Conservation (phyloP, 129 eudicot genomes). For the Deinandra increscens region DNA sequence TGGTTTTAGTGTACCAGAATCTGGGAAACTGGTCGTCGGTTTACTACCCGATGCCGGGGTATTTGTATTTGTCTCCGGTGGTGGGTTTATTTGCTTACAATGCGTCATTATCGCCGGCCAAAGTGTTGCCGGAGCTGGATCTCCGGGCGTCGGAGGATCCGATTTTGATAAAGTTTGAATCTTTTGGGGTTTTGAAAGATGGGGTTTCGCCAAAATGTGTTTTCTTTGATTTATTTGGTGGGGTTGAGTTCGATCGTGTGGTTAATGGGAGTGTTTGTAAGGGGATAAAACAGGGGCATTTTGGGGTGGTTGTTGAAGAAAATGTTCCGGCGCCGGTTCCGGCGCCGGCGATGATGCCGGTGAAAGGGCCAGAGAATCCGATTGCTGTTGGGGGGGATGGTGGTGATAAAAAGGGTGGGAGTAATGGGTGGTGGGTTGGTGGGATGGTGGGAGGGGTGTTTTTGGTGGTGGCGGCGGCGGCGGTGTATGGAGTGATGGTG, state of each 20-base stretch:
- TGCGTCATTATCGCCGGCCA: constrained; percentile 47
- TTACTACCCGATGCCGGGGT: constrained; percentile 70
- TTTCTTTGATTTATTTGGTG: constrained; percentile 55
- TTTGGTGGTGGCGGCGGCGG: constrained; percentile 30
- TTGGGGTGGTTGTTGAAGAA: constrained; percentile 46
- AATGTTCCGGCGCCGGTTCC: constrained; percentile 47
- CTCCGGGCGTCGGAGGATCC: constrained; percentile 48
- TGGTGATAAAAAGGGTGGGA: constrained; percentile 1
- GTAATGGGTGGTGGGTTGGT: constrained; percentile 33
- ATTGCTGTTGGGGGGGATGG: constrained; percentile 20
- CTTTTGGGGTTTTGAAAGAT: constrained; percentile 20
- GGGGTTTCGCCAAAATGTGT: constrained; percentile 52
- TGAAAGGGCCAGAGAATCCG: constrained; percentile 16
- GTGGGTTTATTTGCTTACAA: constrained; percentile 71
- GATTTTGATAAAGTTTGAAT: constrained; percentile 39
- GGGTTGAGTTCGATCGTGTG: constrained; percentile 56
- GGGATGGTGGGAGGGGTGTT: constrained; percentile 54
- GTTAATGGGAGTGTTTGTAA: constrained; percentile 47
- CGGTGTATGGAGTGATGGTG: not conserved
- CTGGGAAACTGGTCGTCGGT: constrained; percentile 61
- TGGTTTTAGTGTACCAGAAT: constrained; percentile 72
- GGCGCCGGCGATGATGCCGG: constrained; percentile 23
- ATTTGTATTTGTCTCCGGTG: constrained; percentile 53
- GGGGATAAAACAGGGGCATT: constrained; percentile 61
- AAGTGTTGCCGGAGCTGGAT: constrained; percentile 41